A percentile compares a stretch with the other conserved stretches of the same genome.
Conservation (phyloP, 2,329 filamentous ascomycete genomes). For the Orbilia ellipsospora region DNA sequence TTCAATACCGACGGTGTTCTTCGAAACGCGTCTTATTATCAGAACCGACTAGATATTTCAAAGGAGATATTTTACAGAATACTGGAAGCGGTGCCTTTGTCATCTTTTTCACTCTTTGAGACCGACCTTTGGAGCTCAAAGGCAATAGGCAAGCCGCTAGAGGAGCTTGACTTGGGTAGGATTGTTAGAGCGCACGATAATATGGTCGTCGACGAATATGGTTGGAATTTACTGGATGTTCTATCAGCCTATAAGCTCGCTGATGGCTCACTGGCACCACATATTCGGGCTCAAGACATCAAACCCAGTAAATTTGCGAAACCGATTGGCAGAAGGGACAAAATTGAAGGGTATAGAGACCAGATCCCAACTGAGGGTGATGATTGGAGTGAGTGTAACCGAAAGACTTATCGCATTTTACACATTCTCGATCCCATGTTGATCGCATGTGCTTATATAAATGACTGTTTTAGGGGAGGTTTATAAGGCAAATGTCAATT, state of each 20-base stretch:
- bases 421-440: no score
- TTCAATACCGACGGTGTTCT: not conserved
- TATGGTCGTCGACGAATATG: slow-evolving; percentile 14
- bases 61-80: slow-evolving; percentile 3
- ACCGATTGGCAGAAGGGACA: not conserved
- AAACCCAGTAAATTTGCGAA: not conserved
- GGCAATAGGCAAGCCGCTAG: not conserved
- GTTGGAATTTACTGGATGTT: slow-evolving; percentile 18
- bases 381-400: no score
- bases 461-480: no score
- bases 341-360: no score
- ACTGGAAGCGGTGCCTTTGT: not conserved
- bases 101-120: slow-evolving; percentile 21
- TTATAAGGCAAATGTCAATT: no score
- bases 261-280: no score
- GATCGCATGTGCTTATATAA: no score
- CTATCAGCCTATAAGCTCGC: not conserved
- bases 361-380: no score
- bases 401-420: no score
- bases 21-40: not conserved
- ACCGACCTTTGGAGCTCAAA: slow-evolving; percentile 1
- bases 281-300: no score
- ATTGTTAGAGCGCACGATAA: slow-evolving; percentile 2
- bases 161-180: not conserved
- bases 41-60: not conserved